Base-by-base conservation (phyloP, 257 asterid genomes). In the Nicotiana attenuata region DNA sequence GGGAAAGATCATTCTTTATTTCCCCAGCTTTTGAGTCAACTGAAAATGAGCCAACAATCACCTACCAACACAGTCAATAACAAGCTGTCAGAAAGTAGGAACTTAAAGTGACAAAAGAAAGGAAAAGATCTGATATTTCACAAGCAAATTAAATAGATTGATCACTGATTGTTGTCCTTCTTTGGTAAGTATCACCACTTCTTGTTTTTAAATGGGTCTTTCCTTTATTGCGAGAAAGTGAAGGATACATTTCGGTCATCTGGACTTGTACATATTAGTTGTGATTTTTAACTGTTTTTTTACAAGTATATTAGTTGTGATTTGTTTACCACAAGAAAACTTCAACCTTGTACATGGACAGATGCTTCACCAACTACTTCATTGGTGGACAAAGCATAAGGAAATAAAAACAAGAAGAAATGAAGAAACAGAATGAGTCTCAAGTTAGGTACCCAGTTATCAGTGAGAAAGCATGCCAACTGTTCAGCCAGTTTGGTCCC, bases 21-120 rank as follows among this genome's bases (percentile, higher is more conserved):
- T 80, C 88, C 67, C 83, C 82, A 20, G 67, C 8, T 22, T 88
- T 91, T 71, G 81, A 3, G 77, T 91, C 91, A 14, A 89, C 79
- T 5, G 83, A 53, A 73, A 91, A 91, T 56, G 92, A 81, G 20
- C 92, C 93, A 67, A 88, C 88, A 55, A 91, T 88, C 45, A 91
- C 89, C 94, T 91, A 84, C 57, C 65, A 65, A 56, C 73, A 71
- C 15, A 69, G 45, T 67, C 76, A 66, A 75, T 22, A 76, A 57
- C 29, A 56, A 73, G 5, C 20, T 11, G 29, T 55, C 31, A 65
- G 47, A 52, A 35, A 50, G 14, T 22, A 13, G 78, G 60, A 71
- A 71, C 60, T 20, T 45, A 45, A 20, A 19, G 20, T 41, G 22
- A 71, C 60, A 45, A 45, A 38, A 71, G 8, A 29, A 14, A 20